Evolutionary conservation across 805 yeast genomes (phyloP).

Genomic region (Zygosaccharomyces lentus): DNA sequence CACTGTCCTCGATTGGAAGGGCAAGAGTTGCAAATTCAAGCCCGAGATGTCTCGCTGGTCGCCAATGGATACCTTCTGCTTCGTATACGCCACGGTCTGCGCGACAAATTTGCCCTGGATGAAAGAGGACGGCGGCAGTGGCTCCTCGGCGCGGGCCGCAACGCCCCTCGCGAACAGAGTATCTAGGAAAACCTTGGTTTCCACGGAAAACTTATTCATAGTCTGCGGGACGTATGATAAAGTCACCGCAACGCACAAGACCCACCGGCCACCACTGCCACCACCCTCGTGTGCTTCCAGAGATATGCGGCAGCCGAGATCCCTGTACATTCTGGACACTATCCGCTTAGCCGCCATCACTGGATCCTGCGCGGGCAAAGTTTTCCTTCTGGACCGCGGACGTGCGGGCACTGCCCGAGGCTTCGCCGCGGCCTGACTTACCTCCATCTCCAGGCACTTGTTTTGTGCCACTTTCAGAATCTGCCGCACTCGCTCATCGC

Average conservation of each 20-base stretch:
- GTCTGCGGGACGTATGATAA: constrained; percentile 14
- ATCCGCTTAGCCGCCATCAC: constrained; percentile 5
- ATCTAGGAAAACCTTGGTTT: constrained; percentile 25
- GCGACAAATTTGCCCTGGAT: constrained; percentile 27
- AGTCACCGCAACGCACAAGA: constrained; percentile 7
- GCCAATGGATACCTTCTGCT: constrained; percentile 8
- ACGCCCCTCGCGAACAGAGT: constrained; percentile 15
- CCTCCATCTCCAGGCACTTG: constrained; percentile 9
- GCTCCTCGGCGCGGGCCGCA: neutral
- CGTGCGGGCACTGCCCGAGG: neutral
- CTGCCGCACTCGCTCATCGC: constrained; percentile 5
- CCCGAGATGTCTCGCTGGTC: constrained; percentile 5
- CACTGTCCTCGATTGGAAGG: constrained; percentile 32
- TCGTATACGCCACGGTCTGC: constrained; percentile 25
- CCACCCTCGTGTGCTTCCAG: neutral
- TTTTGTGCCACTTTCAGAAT: constrained; percentile 7
- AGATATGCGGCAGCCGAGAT: constrained; percentile 8
- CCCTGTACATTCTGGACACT: constrained; percentile 10
- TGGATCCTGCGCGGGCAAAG: neutral
- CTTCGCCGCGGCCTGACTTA: neutral
- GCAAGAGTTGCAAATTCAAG: constrained; percentile 22
- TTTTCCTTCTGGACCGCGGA: neutral
- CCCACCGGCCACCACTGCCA: constrained; percentile 10
- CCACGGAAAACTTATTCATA: constrained; percentile 26
- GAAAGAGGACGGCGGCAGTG: constrained; percentile 12